A percentile compares a stretch with the other conserved stretches of the same genome.
Evolutionary conservation across 2,329 filamentous ascomycete genomes (phyloP).

Genomic region (Paecilomyces sp.): DNA sequence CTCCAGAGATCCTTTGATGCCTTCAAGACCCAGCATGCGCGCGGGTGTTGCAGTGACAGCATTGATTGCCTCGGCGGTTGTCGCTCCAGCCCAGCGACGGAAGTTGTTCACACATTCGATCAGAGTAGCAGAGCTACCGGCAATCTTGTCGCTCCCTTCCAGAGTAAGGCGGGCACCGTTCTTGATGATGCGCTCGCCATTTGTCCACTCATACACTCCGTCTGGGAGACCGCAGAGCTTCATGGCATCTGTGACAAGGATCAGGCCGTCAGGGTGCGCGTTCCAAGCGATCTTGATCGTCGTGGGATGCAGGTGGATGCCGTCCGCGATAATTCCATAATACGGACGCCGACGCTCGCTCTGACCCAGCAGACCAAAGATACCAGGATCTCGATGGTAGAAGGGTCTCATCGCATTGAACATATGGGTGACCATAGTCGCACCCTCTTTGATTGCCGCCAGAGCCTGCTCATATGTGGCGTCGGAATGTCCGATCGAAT

Average conservation of each 20-base stretch:
- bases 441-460: slow-evolving; percentile 63
- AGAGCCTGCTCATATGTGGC: slow-evolving; percentile 78
- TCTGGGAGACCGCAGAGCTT: slow-evolving; percentile 76
- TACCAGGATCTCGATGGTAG: slow-evolving; percentile 83
- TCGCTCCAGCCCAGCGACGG: slow-evolving; percentile 32
- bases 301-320: slow-evolving; percentile 82
- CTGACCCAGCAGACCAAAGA: slow-evolving; percentile 77
- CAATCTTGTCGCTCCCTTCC: slow-evolving; percentile 72
- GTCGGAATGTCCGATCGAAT: slow-evolving; percentile 79
- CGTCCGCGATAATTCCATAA: slow-evolving; percentile 86
- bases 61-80: slow-evolving; percentile 32
- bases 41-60: slow-evolving; percentile 35
- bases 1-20: slow-evolving; percentile 32
- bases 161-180: slow-evolving; percentile 65
- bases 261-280: slow-evolving; percentile 74
- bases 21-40: slow-evolving; percentile 29
- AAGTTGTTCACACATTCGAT: slow-evolving; percentile 41
- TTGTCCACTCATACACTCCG: slow-evolving; percentile 79
- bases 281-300: slow-evolving; percentile 85
- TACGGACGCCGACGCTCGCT: slow-evolving; percentile 55
- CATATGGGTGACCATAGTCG: slow-evolving; percentile 84
- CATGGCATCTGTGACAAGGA: slow-evolving; percentile 91
- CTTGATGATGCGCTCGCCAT: slow-evolving; percentile 54
- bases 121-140: slow-evolving; percentile 52
- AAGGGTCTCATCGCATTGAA: slow-evolving; percentile 93